These are phyloP conservation scores for Populus tremula DNA, from an alignment of 345 rosid species.

Conservation along the genomic window DNA sequence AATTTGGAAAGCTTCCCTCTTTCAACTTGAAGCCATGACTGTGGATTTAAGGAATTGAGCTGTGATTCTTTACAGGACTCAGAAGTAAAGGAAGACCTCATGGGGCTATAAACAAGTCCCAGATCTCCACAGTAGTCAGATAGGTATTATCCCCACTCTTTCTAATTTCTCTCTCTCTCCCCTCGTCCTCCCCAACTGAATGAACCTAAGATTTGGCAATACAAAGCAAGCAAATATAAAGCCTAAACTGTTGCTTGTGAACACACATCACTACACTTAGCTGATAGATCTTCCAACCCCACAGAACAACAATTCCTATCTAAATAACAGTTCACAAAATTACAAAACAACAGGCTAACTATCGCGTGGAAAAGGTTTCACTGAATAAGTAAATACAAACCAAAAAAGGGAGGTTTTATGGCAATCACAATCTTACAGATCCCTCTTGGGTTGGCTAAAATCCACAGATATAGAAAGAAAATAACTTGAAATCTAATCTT, in stretches of 20 bases:
- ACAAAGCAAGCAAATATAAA: not conserved
- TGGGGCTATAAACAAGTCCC: conserved; percentile 86
- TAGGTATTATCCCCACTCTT: conserved; percentile 18
- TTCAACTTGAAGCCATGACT: conserved; percentile 99
- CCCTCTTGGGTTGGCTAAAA: conserved; percentile 2
- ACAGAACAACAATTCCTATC: conserved; percentile 32
- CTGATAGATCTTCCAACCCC: conserved; percentile 25
- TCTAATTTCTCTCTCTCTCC: not conserved
- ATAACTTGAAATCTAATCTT: not conserved
- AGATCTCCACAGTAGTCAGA: conserved; percentile 90
- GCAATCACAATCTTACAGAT: conserved; percentile 22
- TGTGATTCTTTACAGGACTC: conserved; percentile 86
- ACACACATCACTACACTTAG: conserved; percentile 28
- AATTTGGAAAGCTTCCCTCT: conserved; percentile 76
- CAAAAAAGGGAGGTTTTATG: not conserved
- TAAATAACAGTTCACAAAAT: conserved; percentile 23
- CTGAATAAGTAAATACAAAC: not conserved
- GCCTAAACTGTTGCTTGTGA: conserved; percentile 18
- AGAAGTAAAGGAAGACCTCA: conserved; percentile 79
- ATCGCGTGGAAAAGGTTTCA: not conserved
- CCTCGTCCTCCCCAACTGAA: conserved; percentile 25
- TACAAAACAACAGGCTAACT: conserved; percentile 10
- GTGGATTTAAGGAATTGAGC: conserved; percentile 79
- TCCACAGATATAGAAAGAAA: conserved; percentile 1
- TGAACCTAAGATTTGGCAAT: conserved; percentile 8